Percentiles rank a stretch among this genome's conserved stretches.
Conservation (phyloP, 1,139 yeast genomes). For the Sugiyamaella novakii region DNA sequence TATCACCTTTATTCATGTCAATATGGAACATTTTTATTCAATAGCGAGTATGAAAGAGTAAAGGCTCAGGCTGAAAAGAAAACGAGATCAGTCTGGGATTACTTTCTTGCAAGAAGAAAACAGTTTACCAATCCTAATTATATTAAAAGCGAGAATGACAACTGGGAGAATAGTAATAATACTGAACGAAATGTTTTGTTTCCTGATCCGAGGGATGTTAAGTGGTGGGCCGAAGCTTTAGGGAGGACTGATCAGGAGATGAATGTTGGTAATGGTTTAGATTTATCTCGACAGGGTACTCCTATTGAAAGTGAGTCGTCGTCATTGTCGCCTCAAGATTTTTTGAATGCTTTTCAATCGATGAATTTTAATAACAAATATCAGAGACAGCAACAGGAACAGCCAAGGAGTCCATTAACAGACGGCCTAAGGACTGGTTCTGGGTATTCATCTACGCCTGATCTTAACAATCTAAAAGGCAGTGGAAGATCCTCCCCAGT, state of each 20-base stretch:
- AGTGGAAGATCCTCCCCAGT: background rate
- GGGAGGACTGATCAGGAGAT: constrained; percentile 80
- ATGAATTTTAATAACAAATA: constrained; percentile 13
- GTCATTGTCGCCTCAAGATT: constrained; percentile 1
- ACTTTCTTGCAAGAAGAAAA: constrained; percentile 71
- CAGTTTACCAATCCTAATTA: constrained; percentile 60
- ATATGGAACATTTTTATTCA: constrained; percentile 84
- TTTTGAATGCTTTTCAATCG: constrained; percentile 16
- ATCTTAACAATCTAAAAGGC: background rate
- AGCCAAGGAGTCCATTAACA: background rate
- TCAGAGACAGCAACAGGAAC: background rate
- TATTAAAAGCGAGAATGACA: constrained; percentile 4
- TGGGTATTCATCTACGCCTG: constrained; percentile 13
- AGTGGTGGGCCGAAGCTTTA: constrained; percentile 87
- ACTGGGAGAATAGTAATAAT: constrained; percentile 42
- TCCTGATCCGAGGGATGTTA: constrained; percentile 67
- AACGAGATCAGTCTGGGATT: constrained; percentile 91
- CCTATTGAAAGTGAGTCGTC: constrained; percentile 1
- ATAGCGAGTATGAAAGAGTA: constrained; percentile 66
- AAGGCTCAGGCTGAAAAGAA: constrained; percentile 46
- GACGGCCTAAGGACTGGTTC: constrained; percentile 7
- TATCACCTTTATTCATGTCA: constrained; percentile 94
- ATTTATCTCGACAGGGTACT: constrained; percentile 15
- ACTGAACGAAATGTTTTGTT: constrained; percentile 52
- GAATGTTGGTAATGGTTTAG: constrained; percentile 48